Evolutionary conservation across 2,329 filamentous ascomycete species (phyloP).

Genomic region (Ophiostoma ulmi): DNA sequence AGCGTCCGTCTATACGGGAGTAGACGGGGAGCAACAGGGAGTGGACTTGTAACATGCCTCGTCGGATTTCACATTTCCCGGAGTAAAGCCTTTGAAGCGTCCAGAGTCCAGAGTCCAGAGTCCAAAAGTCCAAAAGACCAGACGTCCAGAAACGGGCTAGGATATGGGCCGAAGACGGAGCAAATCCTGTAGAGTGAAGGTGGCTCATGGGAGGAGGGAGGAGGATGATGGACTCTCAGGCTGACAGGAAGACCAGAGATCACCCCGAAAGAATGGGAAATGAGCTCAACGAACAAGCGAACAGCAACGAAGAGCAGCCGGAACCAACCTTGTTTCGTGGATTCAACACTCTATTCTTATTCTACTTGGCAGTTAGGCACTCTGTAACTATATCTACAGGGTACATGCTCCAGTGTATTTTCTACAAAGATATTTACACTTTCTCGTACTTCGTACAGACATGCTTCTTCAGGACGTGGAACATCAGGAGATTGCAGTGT

Average conservation of each 20-base stretch:
- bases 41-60: neutral
- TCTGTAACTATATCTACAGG: neutral
- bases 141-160: neutral
- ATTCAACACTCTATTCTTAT: neutral
- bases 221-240: neutral
- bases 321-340: conserved; percentile 6
- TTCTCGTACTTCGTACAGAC: neutral
- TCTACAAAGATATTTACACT: neutral
- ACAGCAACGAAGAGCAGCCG: neutral
- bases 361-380: neutral
- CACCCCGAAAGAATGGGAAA: neutral
- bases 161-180: neutral
- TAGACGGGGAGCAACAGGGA: neutral
- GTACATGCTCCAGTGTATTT: neutral
- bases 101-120: too few relatives aligned
- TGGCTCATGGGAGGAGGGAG: neutral
- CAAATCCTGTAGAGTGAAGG: neutral
- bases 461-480: neutral
- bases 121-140: too few relatives aligned
- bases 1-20: neutral
- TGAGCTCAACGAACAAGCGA: neutral
- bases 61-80: neutral
- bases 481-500: neutral
- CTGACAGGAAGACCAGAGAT: too few relatives aligned
- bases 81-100: neutral